Conservation (phyloP, 2,329 filamentous ascomycete species). For the Colletotrichum costaricense region DNA sequence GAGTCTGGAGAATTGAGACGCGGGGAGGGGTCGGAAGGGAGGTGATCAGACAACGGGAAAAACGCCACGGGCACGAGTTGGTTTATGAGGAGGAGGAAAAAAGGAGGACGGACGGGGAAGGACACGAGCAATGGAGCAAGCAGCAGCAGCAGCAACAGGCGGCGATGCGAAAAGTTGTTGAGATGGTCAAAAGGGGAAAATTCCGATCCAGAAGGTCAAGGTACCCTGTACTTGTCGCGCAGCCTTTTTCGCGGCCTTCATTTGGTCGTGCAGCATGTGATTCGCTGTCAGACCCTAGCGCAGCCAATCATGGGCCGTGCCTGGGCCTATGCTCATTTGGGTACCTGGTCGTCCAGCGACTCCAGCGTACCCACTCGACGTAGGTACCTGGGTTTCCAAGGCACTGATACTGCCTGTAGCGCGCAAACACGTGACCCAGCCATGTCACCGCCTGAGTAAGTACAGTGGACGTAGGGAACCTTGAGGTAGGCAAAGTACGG, state of each 20-base stretch:
- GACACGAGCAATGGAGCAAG: constrained; percentile 5
- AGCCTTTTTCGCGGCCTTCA: constrained; percentile 27
- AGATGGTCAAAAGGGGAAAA: constrained; percentile 39
- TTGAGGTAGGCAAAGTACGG: neutral
- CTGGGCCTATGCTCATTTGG: constrained; percentile 33
- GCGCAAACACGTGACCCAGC: neutral
- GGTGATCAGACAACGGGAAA: constrained; percentile 32
- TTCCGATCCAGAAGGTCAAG: constrained; percentile 33
- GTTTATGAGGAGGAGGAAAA: constrained; percentile 32
- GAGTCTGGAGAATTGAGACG: constrained; percentile 15
- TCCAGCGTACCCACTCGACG: neutral
- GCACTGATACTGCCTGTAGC: neutral
- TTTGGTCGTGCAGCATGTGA: constrained; percentile 37
- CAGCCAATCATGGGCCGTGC: constrained; percentile 21
- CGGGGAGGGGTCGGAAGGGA: constrained; percentile 33
- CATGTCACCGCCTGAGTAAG: neutral
- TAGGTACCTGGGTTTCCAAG: constrained; percentile 7
- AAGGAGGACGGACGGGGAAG: constrained; percentile 27
- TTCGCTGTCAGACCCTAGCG: constrained; percentile 21
- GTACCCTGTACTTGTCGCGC: constrained; percentile 33
- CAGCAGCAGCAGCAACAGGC: constrained; percentile 7
- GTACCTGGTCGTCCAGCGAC: constrained; percentile 4
- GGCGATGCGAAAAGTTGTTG: constrained; percentile 37
- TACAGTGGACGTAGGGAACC: no score
- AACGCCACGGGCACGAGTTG: constrained; percentile 29